A percentile compares a stretch with the other conserved stretches of the same genome.
Conservation (phyloP, 2,329 filamentous ascomycete genomes). For the Alternaria infectoria region DNA sequence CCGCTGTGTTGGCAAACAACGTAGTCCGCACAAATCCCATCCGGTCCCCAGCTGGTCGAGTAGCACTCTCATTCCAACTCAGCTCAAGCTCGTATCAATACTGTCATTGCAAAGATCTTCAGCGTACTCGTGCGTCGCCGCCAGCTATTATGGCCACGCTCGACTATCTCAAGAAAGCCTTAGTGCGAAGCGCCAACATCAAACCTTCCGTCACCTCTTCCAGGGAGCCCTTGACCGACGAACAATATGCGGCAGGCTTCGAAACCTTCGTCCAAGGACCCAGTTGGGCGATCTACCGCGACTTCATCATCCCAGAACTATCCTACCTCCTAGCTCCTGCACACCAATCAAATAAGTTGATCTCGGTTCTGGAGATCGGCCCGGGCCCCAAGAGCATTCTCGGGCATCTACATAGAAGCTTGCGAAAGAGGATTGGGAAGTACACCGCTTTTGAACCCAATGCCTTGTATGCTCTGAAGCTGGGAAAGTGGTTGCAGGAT, state of each 20-base stretch:
- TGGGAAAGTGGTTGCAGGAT: conserved; percentile 53
- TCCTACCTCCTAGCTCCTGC: conserved; percentile 51
- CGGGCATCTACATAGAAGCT: conserved; percentile 52
- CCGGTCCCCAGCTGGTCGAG: too few species aligned
- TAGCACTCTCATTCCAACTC: neutral
- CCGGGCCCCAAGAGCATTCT: conserved; percentile 64
- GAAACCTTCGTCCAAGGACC: conserved; percentile 48
- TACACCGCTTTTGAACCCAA: conserved; percentile 65
- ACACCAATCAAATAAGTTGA: conserved; percentile 46
- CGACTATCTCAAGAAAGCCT: neutral
- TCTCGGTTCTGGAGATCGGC: conserved; percentile 66
- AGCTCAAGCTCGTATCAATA: neutral
- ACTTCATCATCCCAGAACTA: conserved; percentile 52
- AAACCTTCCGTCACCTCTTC: neutral
- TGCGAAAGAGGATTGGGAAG: conserved; percentile 54
- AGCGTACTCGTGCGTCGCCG: neutral
- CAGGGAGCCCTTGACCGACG: neutral
- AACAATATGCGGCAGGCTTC: conserved; percentile 47
- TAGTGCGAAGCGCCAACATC: neutral
- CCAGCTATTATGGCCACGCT: neutral
- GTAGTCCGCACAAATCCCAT: neutral
- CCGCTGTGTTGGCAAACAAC: neutral
- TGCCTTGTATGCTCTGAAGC: conserved; percentile 50
- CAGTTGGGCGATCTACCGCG: conserved; percentile 52
- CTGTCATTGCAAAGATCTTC: neutral